Base-by-base conservation (phyloP, 768 basidiomycete genomes). In the Gloeostereum incarnatum region DNA sequence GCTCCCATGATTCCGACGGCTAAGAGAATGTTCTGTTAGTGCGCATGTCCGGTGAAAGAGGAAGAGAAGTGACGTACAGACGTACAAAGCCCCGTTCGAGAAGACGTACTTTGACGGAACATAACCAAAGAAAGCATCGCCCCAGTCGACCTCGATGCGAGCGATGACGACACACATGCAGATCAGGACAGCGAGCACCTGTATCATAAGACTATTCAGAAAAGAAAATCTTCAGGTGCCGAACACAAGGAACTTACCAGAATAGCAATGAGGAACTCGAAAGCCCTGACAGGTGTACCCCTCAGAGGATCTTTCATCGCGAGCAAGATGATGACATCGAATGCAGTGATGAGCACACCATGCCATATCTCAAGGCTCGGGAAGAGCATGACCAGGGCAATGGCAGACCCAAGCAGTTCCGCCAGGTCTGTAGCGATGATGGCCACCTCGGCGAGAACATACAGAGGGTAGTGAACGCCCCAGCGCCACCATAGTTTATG, bases 381-480 rank as follows among this genome's bases (percentile, higher is more conserved):
- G 51, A 86, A 81, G 27, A 87, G 65, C 60, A 91, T 65, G 52
- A 76, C 75, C 31, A 91, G 62, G 0, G 81, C 87, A 36, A 90
- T 88, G 10, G 87, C 88, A 31, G 78, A 82, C 4, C 88, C 79
- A n/a, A 91, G 59, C 13, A 91, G 64, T 54, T 91, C 88, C 6
- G 86, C 83, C 24, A 90, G 63, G 52, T 88, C 86, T 3, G 85
- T 87, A 9, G 77, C 72, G 20, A 86, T 69, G 50, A 88, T 80
- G 38, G 81, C 83, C 5, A 82, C 54, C 51, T 89, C 84, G 0
- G 81, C 58, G 14, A 81, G 52, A 22, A 59, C 43, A 43, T 83
- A 84, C 14, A 84, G 65, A 1, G 82, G 79, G 49, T 82, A 83
- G 11, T 80, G 62, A 4, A 68, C 63, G 3, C 67, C 57, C 69